Evolutionary conservation across 371 early-diverging fungal genomes (phyloP), one percentile per base, ranked within the genome.

Genomic region (Rhizopus arrhizus): DNA sequence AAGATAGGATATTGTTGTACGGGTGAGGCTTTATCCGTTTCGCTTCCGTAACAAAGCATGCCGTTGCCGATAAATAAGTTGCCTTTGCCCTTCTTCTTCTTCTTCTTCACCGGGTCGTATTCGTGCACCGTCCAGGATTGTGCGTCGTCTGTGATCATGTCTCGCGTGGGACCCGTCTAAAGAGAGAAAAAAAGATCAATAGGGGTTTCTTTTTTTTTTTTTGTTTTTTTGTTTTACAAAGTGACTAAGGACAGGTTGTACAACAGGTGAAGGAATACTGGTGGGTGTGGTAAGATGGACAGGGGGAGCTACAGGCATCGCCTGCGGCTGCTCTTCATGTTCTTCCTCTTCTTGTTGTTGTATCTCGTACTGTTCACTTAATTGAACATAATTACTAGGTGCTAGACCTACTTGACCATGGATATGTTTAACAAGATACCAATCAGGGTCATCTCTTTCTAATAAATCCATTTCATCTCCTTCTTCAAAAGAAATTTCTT

Each of bases 401-500:
- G 89, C 86, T 58, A 91, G 80, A 4, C 94, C 94, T 51, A 83
- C 82, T 1, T 77, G 63, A 32, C 82, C 84, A 45, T 78, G 79
- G 22, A 66, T 69, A 31, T 78, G 66, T 54, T 78, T 83, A 9
- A 89, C 89, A 63, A 90, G 79, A 65, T 75, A 84, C 94, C 93
- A 94, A 66, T 91, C 91, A 12, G 86, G 89, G 62, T 92, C 94
- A 45, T 88, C 89, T 49, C 82, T 85, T 47, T 90, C 86, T 58
- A 86, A 83, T 32, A 93, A 66, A 52, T 86, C 77, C 71, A 90
- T 77, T 35, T 83, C 72, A 46, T 91, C 91, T 15, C 90, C 93
- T 67, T 90, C 93, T 15, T 62, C 64, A 58, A 96, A 81, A 8
- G 86, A 74, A 41, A 93, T 70, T 67, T 96, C 96, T 46, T 91